Base-by-base conservation (phyloP, 345 rosid species). In the Camelina sativa region DNA sequence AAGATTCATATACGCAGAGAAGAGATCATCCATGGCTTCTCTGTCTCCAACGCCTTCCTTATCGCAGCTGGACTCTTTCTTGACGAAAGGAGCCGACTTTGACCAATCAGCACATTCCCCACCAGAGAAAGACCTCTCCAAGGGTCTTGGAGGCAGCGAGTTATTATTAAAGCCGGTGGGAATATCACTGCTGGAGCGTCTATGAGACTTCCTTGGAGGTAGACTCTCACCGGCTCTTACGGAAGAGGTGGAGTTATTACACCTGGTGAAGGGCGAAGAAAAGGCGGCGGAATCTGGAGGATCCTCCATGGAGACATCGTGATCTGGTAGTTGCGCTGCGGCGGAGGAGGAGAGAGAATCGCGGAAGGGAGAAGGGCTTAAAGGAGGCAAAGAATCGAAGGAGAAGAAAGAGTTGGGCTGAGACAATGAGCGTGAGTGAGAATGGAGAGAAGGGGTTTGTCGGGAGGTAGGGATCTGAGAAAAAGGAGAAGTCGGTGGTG, bases 1-100 rank as follows among this genome's bases (percentile, higher is more conserved):
- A 80, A 95, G 83, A 82, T 95, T 95, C 96, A 95, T 95, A 64
- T 90, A 95, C 0, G 98, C 96, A 8, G 97, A 92, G 80, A 95
- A 87, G 75, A 92, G 82, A 74, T 92, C 99, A 77, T 95, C 99
- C 76, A 90, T 88, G 28, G 81, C 83, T 90, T 72, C 93, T 82
- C 85, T 73, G 11, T 88, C 97, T 9, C 88, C 89, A 75, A 75
- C 84, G 16, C 91, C 93, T 84, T 91, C 91, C 80, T 70, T 85
- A 30, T 93, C 96, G 84, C 87, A 87, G 73, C 77, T 75, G 2
- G 70, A 47, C 73, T 85, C 88, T 69, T 75, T 83, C 74, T 87
- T 87, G 35, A 87, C 86, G 62, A 85, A 72, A 58, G 86, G 86
- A 65, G 47, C 38, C 0, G 86, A 69, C 81, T 77, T 82, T 43